These are phyloP conservation scores for Choiromyces venosus DNA, from an alignment of 495 filamentous ascomycete genomes.

Conservation along the genomic window DNA sequence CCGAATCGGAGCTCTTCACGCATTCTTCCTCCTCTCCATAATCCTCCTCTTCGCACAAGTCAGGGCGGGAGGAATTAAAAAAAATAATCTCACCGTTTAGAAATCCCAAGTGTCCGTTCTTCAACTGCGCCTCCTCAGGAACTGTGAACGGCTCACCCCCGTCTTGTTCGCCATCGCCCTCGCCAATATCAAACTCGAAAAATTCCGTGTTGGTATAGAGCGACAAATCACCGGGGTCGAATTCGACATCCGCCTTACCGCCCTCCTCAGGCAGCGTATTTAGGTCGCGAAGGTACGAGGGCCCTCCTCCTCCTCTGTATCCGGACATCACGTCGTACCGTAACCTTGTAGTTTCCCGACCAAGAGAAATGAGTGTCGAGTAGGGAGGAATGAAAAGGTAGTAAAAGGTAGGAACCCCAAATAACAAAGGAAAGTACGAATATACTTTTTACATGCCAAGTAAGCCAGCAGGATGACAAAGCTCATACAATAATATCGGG, in stretches of 20 bases:
- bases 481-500: neutral
- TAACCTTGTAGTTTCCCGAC: neutral
- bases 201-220: slow-evolving; percentile 93
- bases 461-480: neutral
- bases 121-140: slow-evolving; percentile 28
- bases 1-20: slow-evolving; percentile 6
- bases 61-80: slow-evolving; percentile 4
- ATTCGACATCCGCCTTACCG: slow-evolving; percentile 59
- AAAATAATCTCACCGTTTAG: slow-evolving; percentile 29
- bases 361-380: neutral
- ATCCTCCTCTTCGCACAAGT: neutral
- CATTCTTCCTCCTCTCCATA: neutral
- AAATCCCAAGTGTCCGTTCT: slow-evolving; percentile 31
- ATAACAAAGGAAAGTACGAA: slow-evolving; percentile 1
- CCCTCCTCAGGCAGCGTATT: slow-evolving; percentile 68
- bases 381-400: neutral
- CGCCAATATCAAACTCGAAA: slow-evolving; percentile 73
- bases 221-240: slow-evolving; percentile 69
- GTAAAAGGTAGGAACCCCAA: neutral
- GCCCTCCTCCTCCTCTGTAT: slow-evolving; percentile 64
- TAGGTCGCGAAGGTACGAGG: slow-evolving; percentile 77
- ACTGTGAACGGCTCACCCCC: slow-evolving; percentile 14
- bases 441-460: neutral
- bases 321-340: slow-evolving; percentile 52
- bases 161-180: slow-evolving; percentile 10